Base-by-base conservation (phyloP, 805 yeast species). In the Kodamaea laetipori region DNA sequence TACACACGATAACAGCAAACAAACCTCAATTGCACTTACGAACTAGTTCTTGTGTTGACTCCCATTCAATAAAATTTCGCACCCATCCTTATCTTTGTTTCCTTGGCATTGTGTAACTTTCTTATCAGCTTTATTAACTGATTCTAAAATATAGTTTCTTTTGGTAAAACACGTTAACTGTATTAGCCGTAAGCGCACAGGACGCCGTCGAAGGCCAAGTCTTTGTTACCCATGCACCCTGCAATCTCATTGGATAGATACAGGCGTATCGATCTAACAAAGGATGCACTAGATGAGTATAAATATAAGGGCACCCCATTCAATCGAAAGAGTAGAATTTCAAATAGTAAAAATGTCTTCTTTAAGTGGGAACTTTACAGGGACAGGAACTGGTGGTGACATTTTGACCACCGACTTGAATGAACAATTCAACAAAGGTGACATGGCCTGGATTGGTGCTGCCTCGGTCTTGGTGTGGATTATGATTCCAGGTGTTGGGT, bases 401-500 rank as follows among this genome's bases (percentile, higher is more conserved):
- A 79, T 88, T 26, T 71, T 87, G 62, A 77, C 80, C 13, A 77
- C 77, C 18, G 86, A 90, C 64, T 72, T 90, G 56, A 88, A 88
- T 61, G 68, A 70, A 7, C 83, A 77, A 56, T 90, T 76, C 59
- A 85, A 83, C 48, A 69, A 70, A 34, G 95, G 84, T 39, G 87
- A 88, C 61, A 84, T 86, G 87, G 88, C 81, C 4, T 90, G 95
- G 95, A 76, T 89, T 44, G 88, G 83, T 62, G 76, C 79, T 4
- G 76, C 88, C n/a, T 82, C 81, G 6, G 82, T 79, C 16, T 74
- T 94, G 46, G 98, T 92, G 48, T 90, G 95, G 90, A 81, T 92
- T 56, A 94, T 92, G 97, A 78, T 90, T 55, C 97, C 98, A 27
- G 99, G 99, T 49, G 84, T 94, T 41, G 99, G 98, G 48, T 69